Conservation (phyloP, 768 basidiomycete genomes). For the Hygrophorus russula region DNA sequence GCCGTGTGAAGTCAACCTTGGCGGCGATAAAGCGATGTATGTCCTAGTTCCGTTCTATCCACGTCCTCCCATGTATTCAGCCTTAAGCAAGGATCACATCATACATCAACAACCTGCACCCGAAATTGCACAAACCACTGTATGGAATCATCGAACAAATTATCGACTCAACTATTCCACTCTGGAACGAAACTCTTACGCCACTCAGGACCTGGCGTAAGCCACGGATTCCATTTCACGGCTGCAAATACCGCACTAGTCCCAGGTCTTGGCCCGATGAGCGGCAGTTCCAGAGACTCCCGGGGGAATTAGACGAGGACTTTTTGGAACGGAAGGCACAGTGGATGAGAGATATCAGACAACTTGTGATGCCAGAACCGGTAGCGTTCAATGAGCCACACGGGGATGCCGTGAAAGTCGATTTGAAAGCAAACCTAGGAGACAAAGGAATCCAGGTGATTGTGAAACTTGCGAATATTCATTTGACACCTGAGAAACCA, state of each 20-base stretch:
- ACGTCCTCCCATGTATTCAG: background rate
- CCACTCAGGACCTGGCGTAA: slow-evolving; percentile 7
- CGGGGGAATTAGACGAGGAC: slow-evolving; percentile 7
- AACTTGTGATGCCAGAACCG: slow-evolving; percentile 9
- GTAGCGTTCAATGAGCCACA: slow-evolving; percentile 8
- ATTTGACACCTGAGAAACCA: slow-evolving; percentile 25
- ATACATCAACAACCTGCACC: slow-evolving; percentile 33
- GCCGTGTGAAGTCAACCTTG: slow-evolving; percentile 13
- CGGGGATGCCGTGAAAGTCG: background rate
- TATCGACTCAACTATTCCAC: slow-evolving; percentile 18
- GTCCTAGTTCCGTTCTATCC: background rate
- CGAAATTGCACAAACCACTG: slow-evolving; percentile 13
- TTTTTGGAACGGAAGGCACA: slow-evolving; percentile 6
- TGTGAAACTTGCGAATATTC: slow-evolving; percentile 21
- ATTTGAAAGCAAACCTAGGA: slow-evolving; percentile 7
- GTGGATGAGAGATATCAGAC: slow-evolving; percentile 3
- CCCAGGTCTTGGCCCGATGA: slow-evolving; percentile 3
- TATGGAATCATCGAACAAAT: slow-evolving; percentile 17
- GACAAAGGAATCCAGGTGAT: slow-evolving; percentile 17
- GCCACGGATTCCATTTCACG: slow-evolving; percentile 6
- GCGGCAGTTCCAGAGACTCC: slow-evolving; percentile 2
- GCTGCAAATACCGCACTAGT: slow-evolving; percentile 4
- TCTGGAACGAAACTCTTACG: slow-evolving; percentile 17
- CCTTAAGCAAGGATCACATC: slow-evolving; percentile 14
- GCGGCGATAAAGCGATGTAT: slow-evolving; percentile 10